Evolutionary conservation across 495 filamentous ascomycete genomes (phyloP).

Genomic region (Talaromyces trachyspermus): DNA sequence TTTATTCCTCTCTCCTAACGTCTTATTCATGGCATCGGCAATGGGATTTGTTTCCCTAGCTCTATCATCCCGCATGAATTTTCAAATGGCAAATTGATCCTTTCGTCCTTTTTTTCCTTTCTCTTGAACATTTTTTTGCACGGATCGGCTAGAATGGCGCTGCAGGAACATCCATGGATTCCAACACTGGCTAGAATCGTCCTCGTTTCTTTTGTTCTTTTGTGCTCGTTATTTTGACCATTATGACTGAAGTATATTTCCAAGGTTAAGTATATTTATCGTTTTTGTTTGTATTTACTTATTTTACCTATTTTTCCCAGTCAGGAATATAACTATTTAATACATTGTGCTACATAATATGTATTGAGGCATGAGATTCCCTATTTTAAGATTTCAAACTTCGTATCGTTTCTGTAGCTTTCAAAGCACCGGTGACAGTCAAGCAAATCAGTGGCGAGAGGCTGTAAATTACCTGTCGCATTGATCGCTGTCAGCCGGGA

Average conservation of each 20-base stretch:
- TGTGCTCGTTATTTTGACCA: too few species aligned
- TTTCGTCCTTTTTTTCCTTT: background rate
- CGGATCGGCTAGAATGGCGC: slow-evolving; percentile 6
- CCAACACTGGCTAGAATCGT: slow-evolving; percentile 1
- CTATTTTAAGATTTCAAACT: background rate
- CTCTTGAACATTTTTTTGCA: background rate
- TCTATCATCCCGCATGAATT: background rate
- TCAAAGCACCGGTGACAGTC: slow-evolving; percentile 43
- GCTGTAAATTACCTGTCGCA: slow-evolving; percentile 40
- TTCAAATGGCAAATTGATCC: background rate
- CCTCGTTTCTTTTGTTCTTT: background rate
- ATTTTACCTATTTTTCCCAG: too few species aligned
- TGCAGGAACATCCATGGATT: background rate
- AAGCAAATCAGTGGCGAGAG: slow-evolving; percentile 47
- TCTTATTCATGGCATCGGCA: background rate
- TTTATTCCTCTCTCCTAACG: background rate
- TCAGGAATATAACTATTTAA: too few species aligned
- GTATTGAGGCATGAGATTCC: background rate
- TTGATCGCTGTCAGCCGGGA: background rate
- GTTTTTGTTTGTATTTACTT: too few species aligned
- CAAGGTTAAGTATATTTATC: too few species aligned
- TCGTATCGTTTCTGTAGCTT: slow-evolving; percentile 33
- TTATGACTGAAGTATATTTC: too few species aligned
- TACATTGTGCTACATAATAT: background rate
- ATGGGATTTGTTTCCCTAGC: too few species aligned